Percentiles rank a stretch among this genome's conserved stretches.
Evolutionary conservation across 805 yeast genomes (phyloP).

Genomic region (Candida quercuum): DNA sequence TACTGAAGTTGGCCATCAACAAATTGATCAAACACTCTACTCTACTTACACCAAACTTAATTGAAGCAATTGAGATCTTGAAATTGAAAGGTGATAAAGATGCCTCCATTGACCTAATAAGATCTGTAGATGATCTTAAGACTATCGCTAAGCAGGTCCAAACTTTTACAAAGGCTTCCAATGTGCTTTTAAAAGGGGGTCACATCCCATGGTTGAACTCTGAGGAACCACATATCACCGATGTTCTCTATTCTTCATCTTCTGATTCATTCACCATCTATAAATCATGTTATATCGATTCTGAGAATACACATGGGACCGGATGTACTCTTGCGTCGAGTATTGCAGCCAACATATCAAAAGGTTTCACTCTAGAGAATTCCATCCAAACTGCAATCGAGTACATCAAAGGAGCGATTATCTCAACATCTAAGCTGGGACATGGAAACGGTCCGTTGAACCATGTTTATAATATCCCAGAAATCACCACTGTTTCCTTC

Average conservation of each 20-base stretch:
- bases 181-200: conserved; percentile 76
- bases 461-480: conserved; percentile 42
- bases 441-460: conserved; percentile 71
- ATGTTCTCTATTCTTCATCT: conserved; percentile 45
- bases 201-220: conserved; percentile 46
- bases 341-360: conserved; percentile 70
- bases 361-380: conserved; percentile 37
- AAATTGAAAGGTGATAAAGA: conserved; percentile 24
- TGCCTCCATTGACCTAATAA: background rate
- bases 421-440: conserved; percentile 38
- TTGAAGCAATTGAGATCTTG: conserved; percentile 51
- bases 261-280: conserved; percentile 34
- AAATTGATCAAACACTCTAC: conserved; percentile 47
- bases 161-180: conserved; percentile 36
- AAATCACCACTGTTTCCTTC: conserved; percentile 6
- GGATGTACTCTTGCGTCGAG: conserved; percentile 87
- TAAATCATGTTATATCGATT: conserved; percentile 38
- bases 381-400: conserved; percentile 55
- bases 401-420: conserved; percentile 63
- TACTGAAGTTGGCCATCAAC: conserved; percentile 37
- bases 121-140: conserved; percentile 14
- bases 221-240: conserved; percentile 36
- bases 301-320: conserved; percentile 76
- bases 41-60: conserved; percentile 69
- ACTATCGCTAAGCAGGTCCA: conserved; percentile 36